These are phyloP conservation scores for Bidens hawaiensis DNA, from an alignment of 140 eudicot species.

Conservation along the genomic window DNA sequence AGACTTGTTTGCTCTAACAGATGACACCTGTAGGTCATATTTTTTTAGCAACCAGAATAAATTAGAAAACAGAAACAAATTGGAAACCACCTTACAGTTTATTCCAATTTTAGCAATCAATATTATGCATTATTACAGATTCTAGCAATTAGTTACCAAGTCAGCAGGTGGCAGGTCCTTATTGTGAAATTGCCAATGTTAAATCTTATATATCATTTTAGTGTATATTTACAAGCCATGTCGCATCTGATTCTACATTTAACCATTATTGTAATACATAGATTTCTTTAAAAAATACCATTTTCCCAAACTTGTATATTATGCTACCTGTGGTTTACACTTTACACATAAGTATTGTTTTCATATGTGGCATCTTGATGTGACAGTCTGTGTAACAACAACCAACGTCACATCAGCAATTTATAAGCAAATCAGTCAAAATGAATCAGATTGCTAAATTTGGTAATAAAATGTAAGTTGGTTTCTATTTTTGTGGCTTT, in stretches of 20 bases:
- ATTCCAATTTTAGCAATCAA: not conserved
- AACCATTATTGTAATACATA: not conserved
- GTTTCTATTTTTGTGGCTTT: too few species aligned
- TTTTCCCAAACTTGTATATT: too few species aligned
- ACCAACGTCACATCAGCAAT: not conserved
- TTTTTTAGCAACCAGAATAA: not conserved
- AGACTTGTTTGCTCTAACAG: conserved; percentile 98
- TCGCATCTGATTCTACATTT: not conserved
- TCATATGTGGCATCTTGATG: not conserved
- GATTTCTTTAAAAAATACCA: not conserved
- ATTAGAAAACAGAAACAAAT: not conserved
- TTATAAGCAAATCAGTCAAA: not conserved
- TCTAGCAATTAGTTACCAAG: too few species aligned
- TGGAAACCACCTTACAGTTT: not conserved
- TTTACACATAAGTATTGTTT: not conserved
- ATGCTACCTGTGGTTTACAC: too few species aligned
- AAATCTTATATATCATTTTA: not conserved
- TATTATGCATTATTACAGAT: not conserved
- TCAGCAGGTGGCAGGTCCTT: not conserved
- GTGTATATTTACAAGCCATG: not conserved
- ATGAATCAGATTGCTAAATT: not conserved
- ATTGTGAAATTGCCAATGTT: not conserved
- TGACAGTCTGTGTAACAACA: too few species aligned
- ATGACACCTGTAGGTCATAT: conserved; percentile 74
- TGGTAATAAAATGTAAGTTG: not conserved